These are phyloP conservation scores for Jatropha podagrica DNA, from an alignment of 441 rosid genomes.

Conservation along the genomic window DNA sequence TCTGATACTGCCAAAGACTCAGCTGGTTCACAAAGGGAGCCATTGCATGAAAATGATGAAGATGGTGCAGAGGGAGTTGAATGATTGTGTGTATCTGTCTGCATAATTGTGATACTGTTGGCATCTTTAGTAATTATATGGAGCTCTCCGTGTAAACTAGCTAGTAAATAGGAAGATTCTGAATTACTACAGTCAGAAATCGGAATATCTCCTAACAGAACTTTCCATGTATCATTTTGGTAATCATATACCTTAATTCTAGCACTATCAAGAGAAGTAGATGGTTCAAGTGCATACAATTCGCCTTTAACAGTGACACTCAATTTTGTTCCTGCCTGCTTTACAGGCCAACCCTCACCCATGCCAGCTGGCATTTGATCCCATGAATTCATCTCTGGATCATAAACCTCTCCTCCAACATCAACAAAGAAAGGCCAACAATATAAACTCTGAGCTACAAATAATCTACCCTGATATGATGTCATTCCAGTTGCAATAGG, in stretches of 20 bases:
- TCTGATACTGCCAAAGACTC: slow-evolving; percentile 41
- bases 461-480: slow-evolving; percentile 76
- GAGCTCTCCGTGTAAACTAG: slow-evolving; percentile 77
- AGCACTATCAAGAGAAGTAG: slow-evolving; percentile 61
- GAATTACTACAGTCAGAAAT: slow-evolving; percentile 51
- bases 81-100: slow-evolving; percentile 51
- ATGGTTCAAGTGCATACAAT: slow-evolving; percentile 78
- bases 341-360: slow-evolving; percentile 96
- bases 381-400: slow-evolving; percentile 73
- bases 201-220: slow-evolving; percentile 69
- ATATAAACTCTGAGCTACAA: slow-evolving; percentile 88
- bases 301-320: slow-evolving; percentile 74
- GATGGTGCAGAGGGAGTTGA: slow-evolving; percentile 29
- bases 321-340: slow-evolving; percentile 80
- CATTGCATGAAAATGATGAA: slow-evolving; percentile 27
- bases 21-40: slow-evolving; percentile 26
- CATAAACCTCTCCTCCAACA: slow-evolving; percentile 87
- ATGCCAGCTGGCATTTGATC: slow-evolving; percentile 87
- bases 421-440: slow-evolving; percentile 95
- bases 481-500: slow-evolving; percentile 95
- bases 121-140: slow-evolving; percentile 78
- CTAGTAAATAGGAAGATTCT: slow-evolving; percentile 82
- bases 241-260: slow-evolving; percentile 80
- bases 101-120: slow-evolving; percentile 49
- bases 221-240: slow-evolving; percentile 81